A percentile compares a stretch with the other conserved stretches of the same genome.
Conservation (phyloP, 495 filamentous ascomycete species). For the Bathelium albidoporum region DNA sequence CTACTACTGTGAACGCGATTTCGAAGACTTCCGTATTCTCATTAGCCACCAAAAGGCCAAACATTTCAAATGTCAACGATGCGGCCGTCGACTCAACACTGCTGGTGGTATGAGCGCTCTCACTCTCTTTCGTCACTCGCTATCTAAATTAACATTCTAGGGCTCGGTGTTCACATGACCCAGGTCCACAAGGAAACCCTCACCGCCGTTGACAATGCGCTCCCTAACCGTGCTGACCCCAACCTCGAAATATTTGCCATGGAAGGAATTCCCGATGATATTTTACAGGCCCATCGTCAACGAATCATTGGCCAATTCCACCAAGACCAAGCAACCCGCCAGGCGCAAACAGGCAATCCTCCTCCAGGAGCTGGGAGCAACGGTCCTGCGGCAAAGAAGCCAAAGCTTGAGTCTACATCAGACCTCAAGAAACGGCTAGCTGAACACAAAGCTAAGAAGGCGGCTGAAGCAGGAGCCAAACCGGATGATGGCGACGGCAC, state of each 20-base stretch:
- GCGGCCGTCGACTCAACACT: conserved; percentile 78
- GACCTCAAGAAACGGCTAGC: conserved; percentile 23
- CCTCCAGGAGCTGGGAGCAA: conserved; percentile 35
- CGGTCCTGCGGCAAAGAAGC: conserved; percentile 13
- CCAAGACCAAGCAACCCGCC: conserved; percentile 71
- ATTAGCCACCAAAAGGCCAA: conserved; percentile 97
- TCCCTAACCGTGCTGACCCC: conserved; percentile 68
- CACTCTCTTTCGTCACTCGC: background rate
- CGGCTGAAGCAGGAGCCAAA: conserved; percentile 45
- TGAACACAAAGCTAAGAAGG: conserved; percentile 17
- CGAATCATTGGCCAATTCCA: conserved; percentile 74
- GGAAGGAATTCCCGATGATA: conserved; percentile 88
- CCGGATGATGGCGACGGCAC: conserved; percentile 48
- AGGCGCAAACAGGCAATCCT: conserved; percentile 74
- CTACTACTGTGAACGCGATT: conserved; percentile 98
- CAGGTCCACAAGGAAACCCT: conserved; percentile 95
- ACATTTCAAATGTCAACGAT: conserved; percentile 94
- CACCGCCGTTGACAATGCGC: conserved; percentile 76
- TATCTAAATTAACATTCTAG: conserved; percentile 35
- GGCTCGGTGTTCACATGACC: conserved; percentile 90
- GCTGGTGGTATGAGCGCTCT: conserved; percentile 62
- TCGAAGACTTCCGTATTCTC: conserved; percentile 91
- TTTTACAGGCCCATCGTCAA: conserved; percentile 70
- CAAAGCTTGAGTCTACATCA: conserved; percentile 18
- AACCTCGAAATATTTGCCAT: conserved; percentile 97